Base-by-base conservation (phyloP, 495 filamentous ascomycete species). In the Friedmanniomyces endolithicus region DNA sequence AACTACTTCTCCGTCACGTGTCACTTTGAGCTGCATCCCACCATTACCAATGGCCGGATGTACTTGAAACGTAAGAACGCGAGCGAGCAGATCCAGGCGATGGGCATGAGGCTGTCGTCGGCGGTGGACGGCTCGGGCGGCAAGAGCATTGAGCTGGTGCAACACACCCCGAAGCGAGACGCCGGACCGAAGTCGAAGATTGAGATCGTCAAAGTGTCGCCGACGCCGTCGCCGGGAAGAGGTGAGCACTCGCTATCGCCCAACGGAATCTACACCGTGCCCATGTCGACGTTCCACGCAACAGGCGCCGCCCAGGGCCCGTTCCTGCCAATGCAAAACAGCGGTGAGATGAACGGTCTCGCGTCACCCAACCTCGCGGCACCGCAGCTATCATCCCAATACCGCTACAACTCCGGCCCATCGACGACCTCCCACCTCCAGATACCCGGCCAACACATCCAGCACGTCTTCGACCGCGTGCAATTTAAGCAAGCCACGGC, bases 401-500 rank as follows among this genome's bases (percentile, higher is more conserved):
- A 22, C 17, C 6, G 33, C 12, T 22, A 17, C 6, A 48, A 52
- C 48, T 12, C 33, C 16, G 24, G 27, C 1, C 31, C 46, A 17
- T 31, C 33, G 27, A n/a, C n/a, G n/a, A 19, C 37, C 11, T 33
- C 39, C 2, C 59, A 58, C 19, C 31, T 55, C 12, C 27, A 25
- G 16, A 14, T 44, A 22, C 55, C 48, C 1, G 59, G 55, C 1
- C 50, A 45, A 24, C 20, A 50, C 12, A 47, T 25, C 16, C 23
- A 27, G 1, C 67, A 68, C 50, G 86, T 84, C 0, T 97, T 96
- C 64, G 90, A 96, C 61, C 81, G 90, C 1, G 95, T 96, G 41
- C 90, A 97, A 63, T 97, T 97, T 75, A 94, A 95, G 66, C 86
- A 86, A 49, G 92, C 90, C 1, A 97, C 90, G 0, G 88, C 89